Conservation (phyloP, 176 grass and related monocot species). For the Luzula sylvatica region DNA sequence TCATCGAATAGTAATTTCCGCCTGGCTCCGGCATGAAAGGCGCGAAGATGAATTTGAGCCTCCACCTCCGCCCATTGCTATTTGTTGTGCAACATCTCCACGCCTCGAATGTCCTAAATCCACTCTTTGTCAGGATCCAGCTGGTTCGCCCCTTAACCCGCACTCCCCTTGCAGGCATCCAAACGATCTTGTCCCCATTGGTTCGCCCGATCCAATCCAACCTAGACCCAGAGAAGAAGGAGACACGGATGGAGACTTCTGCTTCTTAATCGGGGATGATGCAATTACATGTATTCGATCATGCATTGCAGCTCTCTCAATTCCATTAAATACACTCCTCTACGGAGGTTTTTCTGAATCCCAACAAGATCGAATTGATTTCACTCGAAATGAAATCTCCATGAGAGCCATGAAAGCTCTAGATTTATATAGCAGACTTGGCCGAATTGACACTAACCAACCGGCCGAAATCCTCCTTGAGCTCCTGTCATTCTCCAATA, state of each 20-base stretch:
- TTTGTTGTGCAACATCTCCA: slow-evolving; percentile 52
- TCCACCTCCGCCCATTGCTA: slow-evolving; percentile 27
- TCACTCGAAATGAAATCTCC: slow-evolving; percentile 66
- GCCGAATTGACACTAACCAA: slow-evolving; percentile 31
- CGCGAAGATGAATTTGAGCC: slow-evolving; percentile 80
- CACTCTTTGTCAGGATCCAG: slow-evolving; percentile 30
- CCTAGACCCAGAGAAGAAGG: slow-evolving; percentile 18
- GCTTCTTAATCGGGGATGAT: slow-evolving; percentile 79
- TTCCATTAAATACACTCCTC: slow-evolving; percentile 71
- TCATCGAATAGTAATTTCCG: slow-evolving; percentile 71
- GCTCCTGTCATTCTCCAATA: slow-evolving; percentile 76
- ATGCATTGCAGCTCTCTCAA: slow-evolving; percentile 62
- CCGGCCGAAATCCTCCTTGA: slow-evolving; percentile 51
- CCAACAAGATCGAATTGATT: slow-evolving; percentile 60
- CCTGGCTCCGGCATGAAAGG: slow-evolving; percentile 81
- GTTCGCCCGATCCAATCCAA: slow-evolving; percentile 2
- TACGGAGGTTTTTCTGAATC: slow-evolving; percentile 92
- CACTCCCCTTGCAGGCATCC: slow-evolving; percentile 50
- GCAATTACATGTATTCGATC: slow-evolving; percentile 72
- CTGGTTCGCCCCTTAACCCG: slow-evolving; percentile 20
- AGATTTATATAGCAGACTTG: slow-evolving; percentile 44
- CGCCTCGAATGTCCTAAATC: slow-evolving; percentile 78
- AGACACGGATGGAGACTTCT: slow-evolving; percentile 47
- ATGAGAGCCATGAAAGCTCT: slow-evolving; percentile 60
- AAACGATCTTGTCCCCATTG: slow-evolving; percentile 2